Percentiles rank a stretch among this genome's conserved stretches.
Conservation (phyloP, 139 green algal genomes). For the Eudorina sp. region DNA sequence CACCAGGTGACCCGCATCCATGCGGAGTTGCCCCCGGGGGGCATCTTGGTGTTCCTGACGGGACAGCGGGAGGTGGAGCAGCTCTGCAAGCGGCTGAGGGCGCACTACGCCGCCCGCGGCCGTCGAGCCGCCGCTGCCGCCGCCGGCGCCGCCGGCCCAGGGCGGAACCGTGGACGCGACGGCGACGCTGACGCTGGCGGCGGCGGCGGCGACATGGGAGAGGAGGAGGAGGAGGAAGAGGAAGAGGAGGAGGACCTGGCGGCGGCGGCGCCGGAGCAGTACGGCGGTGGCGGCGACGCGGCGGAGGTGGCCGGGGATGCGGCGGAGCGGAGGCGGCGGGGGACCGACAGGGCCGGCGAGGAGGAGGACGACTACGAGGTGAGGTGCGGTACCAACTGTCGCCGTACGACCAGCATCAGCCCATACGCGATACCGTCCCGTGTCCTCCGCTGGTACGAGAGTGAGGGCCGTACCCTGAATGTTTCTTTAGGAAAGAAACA, state of each 20-base stretch:
- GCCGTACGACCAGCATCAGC: too few relatives aligned
- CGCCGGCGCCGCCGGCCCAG: constrained; percentile 24
- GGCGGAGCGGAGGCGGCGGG: constrained; percentile 35
- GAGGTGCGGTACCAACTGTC: too few relatives aligned
- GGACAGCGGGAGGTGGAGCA: constrained; percentile 92
- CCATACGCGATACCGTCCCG: too few relatives aligned
- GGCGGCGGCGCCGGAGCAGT: constrained; percentile 26
- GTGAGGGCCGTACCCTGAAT: too few relatives aligned
- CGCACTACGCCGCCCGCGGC: constrained; percentile 43
- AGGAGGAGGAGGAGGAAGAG: constrained; percentile 47
- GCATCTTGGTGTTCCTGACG: constrained; percentile 96
- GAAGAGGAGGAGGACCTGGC: constrained; percentile 42
- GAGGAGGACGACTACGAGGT: constrained; percentile 55
- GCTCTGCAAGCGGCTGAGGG: constrained; percentile 77
- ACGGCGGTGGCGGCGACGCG: constrained; percentile 42
- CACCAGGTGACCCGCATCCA: constrained; percentile 79
- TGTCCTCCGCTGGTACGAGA: too few relatives aligned
- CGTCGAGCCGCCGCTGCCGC: constrained; percentile 41
- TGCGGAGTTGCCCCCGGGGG: constrained; percentile 87
- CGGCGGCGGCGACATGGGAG: constrained; percentile 16
- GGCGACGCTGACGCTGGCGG: background rate
- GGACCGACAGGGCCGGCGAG: too few relatives aligned
- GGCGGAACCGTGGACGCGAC: background rate
- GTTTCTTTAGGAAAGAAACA: too few relatives aligned
- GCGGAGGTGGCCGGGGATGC: constrained; percentile 59